phyloP scores from a whole-genome alignment of 768 basidiomycete genomes.

The Coprinopsis strossmayeri region DNA sequence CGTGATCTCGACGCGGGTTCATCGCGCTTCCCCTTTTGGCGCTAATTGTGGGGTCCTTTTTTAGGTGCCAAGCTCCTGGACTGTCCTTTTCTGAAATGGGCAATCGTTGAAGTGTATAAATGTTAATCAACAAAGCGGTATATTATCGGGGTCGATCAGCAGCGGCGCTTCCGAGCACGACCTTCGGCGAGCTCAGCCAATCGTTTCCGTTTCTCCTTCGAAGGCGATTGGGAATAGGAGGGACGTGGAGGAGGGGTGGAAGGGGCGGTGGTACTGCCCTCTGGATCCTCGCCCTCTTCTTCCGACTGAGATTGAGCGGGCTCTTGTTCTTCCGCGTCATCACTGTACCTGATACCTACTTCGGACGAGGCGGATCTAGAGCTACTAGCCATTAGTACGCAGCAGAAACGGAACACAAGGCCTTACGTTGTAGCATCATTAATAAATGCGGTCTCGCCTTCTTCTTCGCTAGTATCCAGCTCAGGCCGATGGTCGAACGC shows the following conservation, averaged over 20 bases:
- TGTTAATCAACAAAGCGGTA: too few species aligned
- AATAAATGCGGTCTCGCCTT: slow-evolving; percentile 32
- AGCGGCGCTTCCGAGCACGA: slow-evolving; percentile 14
- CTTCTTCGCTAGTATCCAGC: slow-evolving; percentile 35
- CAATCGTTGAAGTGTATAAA: too few species aligned
- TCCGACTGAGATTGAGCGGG: too few species aligned
- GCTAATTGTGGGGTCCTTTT: neutral
- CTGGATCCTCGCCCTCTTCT: neutral
- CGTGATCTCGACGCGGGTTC: slow-evolving; percentile 7
- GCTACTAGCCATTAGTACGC: too few species aligned
- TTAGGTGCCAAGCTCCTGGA: neutral
- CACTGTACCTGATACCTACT: slow-evolving; percentile 5
- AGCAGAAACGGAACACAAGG: too few species aligned
- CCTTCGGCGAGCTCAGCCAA: slow-evolving; percentile 26
- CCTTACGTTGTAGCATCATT: too few species aligned
- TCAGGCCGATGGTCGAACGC: slow-evolving; percentile 29
- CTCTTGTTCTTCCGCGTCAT: too few species aligned
- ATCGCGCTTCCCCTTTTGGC: too few species aligned
- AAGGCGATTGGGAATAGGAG: slow-evolving; percentile 24
- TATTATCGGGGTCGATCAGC: too few species aligned
- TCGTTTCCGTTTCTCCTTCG: slow-evolving; percentile 25
- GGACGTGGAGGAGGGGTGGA: slow-evolving; percentile 7
- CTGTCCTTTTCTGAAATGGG: too few species aligned
- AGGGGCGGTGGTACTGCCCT: too few species aligned
- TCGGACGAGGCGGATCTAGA: too few species aligned